These are phyloP conservation scores for Phytophthora cajani DNA, from an alignment of 352 stramenopile species.

Conservation along the genomic window DNA sequence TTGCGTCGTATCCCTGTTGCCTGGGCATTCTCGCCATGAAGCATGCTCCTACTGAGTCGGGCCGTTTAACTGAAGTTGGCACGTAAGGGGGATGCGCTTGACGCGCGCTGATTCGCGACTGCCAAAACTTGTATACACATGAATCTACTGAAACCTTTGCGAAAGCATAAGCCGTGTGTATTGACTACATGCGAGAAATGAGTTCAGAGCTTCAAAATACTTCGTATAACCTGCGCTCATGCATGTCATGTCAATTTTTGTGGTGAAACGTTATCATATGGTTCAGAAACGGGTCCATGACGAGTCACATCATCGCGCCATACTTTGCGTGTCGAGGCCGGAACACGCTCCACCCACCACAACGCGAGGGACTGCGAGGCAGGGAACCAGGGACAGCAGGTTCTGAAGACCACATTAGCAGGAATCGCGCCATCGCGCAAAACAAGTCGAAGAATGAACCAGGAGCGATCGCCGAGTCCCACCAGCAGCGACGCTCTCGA, in stretches of 20 bases:
- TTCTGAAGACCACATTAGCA: slow-evolving; percentile 1
- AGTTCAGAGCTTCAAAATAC: background rate
- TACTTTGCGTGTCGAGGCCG: slow-evolving; percentile 16
- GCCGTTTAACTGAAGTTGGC: background rate
- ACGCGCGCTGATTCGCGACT: slow-evolving; percentile 17
- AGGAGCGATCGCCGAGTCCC: slow-evolving; percentile 11
- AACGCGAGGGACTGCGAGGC: background rate
- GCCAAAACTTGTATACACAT: slow-evolving; percentile 21
- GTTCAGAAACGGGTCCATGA: slow-evolving; percentile 3
- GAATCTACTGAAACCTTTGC: slow-evolving; percentile 11
- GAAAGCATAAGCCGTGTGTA: background rate
- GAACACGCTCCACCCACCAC: slow-evolving; percentile 21
- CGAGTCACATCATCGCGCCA: slow-evolving; percentile 9
- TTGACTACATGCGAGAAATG: background rate
- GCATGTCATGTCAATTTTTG: background rate
- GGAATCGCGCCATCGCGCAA: slow-evolving; percentile 4
- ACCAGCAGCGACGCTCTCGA: slow-evolving; percentile 7
- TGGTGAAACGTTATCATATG: background rate
- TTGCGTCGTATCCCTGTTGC: too few species aligned
- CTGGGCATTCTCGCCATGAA: too few species aligned
- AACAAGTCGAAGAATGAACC: slow-evolving; percentile 12
- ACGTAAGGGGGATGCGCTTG: slow-evolving; percentile 14
- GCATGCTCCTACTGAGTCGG: background rate
- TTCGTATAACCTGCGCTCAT: background rate
- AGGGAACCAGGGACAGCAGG: background rate